Percentiles rank a stretch among this genome's conserved stretches.
Evolutionary conservation across 164 flowering plant genomes (phyloP).

Genomic region (Amborella trichopoda): DNA sequence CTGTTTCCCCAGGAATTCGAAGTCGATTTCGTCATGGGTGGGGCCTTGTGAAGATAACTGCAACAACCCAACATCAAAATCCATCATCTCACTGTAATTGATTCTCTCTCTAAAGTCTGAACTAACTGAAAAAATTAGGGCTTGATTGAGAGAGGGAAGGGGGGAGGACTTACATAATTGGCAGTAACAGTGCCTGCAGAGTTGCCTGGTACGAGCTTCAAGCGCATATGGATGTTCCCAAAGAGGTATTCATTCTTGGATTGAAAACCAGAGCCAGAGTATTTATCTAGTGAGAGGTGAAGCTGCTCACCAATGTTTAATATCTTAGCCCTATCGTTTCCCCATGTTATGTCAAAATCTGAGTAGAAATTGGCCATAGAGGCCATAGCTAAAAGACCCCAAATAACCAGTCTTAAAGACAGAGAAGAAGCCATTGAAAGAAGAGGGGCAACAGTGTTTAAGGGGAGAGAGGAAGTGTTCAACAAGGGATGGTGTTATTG

Average conservation of each 20-base stretch:
- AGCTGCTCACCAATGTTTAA: constrained; percentile 19
- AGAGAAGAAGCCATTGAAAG: too few species aligned
- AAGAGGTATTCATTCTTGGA: constrained; percentile 22
- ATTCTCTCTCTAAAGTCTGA: too few species aligned
- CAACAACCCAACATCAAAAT: too few species aligned
- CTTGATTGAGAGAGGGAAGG: too few species aligned
- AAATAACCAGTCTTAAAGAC: too few species aligned
- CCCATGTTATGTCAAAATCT: constrained; percentile 18
- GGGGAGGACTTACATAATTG: constrained; percentile 24
- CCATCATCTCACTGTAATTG: too few species aligned
- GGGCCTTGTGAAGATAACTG: constrained; percentile 2
- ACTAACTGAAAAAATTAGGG: background rate
- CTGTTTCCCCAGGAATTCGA: constrained; percentile 4
- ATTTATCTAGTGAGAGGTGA: constrained; percentile 19
- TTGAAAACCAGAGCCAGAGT: constrained; percentile 26
- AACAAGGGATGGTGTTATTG: too few species aligned
- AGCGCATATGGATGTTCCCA: constrained; percentile 22
- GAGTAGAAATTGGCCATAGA: constrained; percentile 13
- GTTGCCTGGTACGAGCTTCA: constrained; percentile 29
- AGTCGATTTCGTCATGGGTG: constrained; percentile 1
- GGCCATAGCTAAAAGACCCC: too few species aligned
- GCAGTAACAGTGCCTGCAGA: constrained; percentile 35
- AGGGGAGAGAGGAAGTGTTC: too few species aligned
- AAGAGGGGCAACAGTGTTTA: too few species aligned
- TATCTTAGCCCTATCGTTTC: constrained; percentile 14